Evolutionary conservation across 495 filamentous ascomycete species (phyloP), one percentile per base, ranked within the genome.

Genomic region (Saxispiralis lemnorum): DNA sequence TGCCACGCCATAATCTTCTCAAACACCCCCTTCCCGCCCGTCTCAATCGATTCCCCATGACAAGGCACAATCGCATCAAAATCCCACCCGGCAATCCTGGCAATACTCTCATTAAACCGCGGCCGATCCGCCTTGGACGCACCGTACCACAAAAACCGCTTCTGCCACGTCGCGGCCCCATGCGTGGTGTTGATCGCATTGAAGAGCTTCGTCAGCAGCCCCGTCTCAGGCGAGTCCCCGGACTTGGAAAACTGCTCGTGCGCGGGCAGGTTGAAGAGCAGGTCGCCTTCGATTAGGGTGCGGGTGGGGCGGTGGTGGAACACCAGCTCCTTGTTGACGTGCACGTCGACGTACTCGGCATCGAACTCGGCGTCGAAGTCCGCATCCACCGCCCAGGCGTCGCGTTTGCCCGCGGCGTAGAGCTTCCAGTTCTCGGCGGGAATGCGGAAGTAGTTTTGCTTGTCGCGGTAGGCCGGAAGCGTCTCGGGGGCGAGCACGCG

Each of bases 351-450:
- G 56, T 77, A 93, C 60, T 95, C 87, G 48, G 72, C 71, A 10
- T 88, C 80, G 58, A 96, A 93, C 43, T 95, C 86, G 2, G 59
- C 51, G 54, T 88, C 84, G 55, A 96, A 93, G 30, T 89, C 88
- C 19, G 71, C 66, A 31, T 73, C 71, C 45, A 94, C 70, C 4
- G 1, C 33, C 30, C 28, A 38, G 16, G 1, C 37, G 33, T 33
- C 20, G 20, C 59, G 64, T 16, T 70, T 63, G 7, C 53, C 44
- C 24, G 63, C 58, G 35, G 72, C 72, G 39, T 71, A 42, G 31
- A 49, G 14, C 14, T 28, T 35, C 46, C 45, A 49, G 15, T 39
- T 42, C 11, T 36, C 31, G 19, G 45, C 6, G 1, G 72, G 66
- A 12, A 83, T 75, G 47, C 74, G 66, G 41, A 73, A 72, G 56